A percentile compares a stretch with the other conserved stretches of the same genome.
These are phyloP conservation scores for Saksenaea vasiformis DNA, from an alignment of 371 early-diverging fungal species.

Conservation along the genomic window DNA sequence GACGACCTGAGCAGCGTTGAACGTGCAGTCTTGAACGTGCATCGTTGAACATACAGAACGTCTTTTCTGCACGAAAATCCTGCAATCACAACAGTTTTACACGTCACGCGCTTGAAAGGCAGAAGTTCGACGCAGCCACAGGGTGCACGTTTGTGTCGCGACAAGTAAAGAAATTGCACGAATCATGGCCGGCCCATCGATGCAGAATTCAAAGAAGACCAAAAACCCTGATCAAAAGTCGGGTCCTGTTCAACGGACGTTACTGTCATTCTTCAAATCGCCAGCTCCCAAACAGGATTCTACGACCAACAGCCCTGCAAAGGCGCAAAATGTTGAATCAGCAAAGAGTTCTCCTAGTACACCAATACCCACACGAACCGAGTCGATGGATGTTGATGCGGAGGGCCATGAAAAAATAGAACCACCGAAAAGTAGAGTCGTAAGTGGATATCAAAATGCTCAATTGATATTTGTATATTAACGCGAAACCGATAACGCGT, in stretches of 20 bases:
- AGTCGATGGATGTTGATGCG: slow-evolving; percentile 11
- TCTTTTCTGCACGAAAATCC: no score
- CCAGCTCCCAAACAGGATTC: slow-evolving; percentile 11
- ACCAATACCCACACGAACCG: slow-evolving; percentile 12
- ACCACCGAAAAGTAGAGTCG: slow-evolving; percentile 7
- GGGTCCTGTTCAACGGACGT: slow-evolving; percentile 30
- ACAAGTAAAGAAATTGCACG: no score
- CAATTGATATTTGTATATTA: slow-evolving; percentile 1
- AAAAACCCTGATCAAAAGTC: background rate
- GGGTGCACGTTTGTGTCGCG: no score
- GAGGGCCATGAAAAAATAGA: background rate
- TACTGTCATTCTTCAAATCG: slow-evolving; percentile 43
- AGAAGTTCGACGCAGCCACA: no score
- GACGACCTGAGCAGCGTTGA: no score
- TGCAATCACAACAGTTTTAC: no score
- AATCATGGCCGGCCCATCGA: background rate
- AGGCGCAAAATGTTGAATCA: background rate
- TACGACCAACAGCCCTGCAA: no score
- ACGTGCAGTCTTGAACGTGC: no score
- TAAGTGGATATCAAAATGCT: slow-evolving; percentile 1
- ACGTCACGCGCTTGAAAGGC: no score
- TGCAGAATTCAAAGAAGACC: background rate
- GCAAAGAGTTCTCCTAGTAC: background rate
- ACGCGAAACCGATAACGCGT: slow-evolving; percentile 5
- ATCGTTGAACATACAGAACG: no score